Percentiles rank a stretch among this genome's conserved stretches.
Evolutionary conservation across 2,329 filamentous ascomycete genomes (phyloP).

Genomic region (Botryotinia convoluta): DNA sequence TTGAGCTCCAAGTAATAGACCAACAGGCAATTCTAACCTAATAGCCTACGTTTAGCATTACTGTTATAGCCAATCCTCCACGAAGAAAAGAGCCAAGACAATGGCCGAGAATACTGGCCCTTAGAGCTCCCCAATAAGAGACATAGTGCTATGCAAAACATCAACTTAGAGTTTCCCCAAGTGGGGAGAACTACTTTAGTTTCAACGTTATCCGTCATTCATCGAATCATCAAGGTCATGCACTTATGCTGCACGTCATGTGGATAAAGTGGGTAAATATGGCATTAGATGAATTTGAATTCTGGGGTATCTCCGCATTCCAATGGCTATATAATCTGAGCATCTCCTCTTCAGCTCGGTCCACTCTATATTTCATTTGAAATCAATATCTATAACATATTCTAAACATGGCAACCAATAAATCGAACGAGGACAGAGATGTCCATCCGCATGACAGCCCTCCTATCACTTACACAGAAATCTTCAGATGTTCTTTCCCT

Average conservation of each 20-base stretch:
- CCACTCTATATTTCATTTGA: not conserved
- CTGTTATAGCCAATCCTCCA: not conserved
- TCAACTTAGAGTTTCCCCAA: not conserved
- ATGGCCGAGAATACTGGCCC: not conserved
- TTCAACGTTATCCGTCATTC: not conserved
- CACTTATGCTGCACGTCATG: not conserved
- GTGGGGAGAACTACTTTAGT: not conserved
- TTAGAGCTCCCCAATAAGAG: not conserved
- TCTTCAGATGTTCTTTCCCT: conserved; percentile 66
- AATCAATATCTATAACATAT: not conserved
- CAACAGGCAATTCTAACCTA: not conserved
- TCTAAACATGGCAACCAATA: not conserved
- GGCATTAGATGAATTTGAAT: not conserved
- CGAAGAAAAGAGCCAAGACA: not conserved
- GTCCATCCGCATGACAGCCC: conserved; percentile 59
- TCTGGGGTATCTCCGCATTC: not conserved
- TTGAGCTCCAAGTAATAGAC: not conserved
- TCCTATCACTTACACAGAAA: conserved; percentile 65
- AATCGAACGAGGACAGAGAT: conserved; percentile 29
- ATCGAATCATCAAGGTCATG: not conserved
- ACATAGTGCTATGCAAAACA: not conserved
- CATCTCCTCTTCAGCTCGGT: too few relatives aligned
- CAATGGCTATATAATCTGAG: not conserved
- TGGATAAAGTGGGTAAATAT: not conserved
- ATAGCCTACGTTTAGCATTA: not conserved